phyloP scores from a whole-genome alignment of 163 green algal species.

The Chlorella variabilis region DNA sequence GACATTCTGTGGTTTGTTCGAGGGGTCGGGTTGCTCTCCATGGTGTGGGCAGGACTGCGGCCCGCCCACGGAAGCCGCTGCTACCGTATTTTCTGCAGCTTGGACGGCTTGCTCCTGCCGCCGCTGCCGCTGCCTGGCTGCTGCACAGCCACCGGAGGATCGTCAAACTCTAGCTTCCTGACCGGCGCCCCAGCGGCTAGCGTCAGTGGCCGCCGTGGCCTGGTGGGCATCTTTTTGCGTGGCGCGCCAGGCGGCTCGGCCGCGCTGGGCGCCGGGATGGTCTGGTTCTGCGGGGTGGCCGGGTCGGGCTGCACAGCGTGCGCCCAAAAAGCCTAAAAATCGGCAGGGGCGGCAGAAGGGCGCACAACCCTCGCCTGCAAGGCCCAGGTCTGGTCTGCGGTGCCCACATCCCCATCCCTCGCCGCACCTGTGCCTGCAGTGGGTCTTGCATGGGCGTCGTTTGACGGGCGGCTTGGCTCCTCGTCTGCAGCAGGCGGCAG shows the following conservation, averaged over 20 bases:
- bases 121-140: not conserved
- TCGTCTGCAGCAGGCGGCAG: conserved; percentile 13
- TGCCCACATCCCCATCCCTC: too few species aligned
- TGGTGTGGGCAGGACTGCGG: too few species aligned
- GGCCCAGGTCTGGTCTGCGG: too few species aligned
- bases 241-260: conserved; percentile 29
- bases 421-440: not conserved
- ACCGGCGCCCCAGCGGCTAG: conserved; percentile 32
- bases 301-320: conserved; percentile 1
- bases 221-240: conserved; percentile 3
- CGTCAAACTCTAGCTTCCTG: conserved; percentile 36
- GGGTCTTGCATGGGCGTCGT: conserved; percentile 1
- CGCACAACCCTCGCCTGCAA: too few species aligned
- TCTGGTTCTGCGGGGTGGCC: conserved; percentile 19
- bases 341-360: not conserved
- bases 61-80: not conserved
- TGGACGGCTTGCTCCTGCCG: not conserved
- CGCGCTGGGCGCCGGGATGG: conserved; percentile 20
- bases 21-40: too few species aligned
- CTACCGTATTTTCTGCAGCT: not conserved
- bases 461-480: not conserved
- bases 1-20: too few species aligned
- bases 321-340: not conserved
- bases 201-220: not conserved
- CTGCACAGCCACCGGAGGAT: not conserved